Conservation (phyloP, 169 alveolate species). For the Plasmodium relictum region DNA sequence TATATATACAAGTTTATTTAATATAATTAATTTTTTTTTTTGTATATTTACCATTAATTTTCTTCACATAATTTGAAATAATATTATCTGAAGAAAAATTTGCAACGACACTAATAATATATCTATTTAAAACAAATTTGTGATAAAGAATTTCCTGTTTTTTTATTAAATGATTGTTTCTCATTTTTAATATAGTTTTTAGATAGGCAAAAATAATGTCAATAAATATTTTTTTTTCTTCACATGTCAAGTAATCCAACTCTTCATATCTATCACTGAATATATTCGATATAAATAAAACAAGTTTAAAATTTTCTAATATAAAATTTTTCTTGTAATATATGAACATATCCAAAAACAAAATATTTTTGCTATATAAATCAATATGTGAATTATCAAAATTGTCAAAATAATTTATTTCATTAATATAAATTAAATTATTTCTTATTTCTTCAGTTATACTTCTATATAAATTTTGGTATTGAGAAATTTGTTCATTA, state of each 20-base stretch:
- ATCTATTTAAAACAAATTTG: conserved; percentile 66
- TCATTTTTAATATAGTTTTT: conserved; percentile 33
- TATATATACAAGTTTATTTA: not conserved
- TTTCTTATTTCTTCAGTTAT: conserved; percentile 46
- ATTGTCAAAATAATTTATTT: conserved; percentile 59
- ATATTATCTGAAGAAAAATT: conserved; percentile 34
- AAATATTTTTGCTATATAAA: conserved; percentile 32
- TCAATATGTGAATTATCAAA: conserved; percentile 25
- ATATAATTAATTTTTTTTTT: not conserved
- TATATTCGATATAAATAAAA: conserved; percentile 73
- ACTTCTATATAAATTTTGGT: conserved; percentile 40
- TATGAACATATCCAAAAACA: conserved; percentile 64
- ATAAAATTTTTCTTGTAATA: conserved; percentile 46
- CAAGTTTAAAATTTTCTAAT: conserved; percentile 66
- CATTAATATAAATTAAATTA: conserved; percentile 46
- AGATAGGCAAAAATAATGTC: conserved; percentile 44
- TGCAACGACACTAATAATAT: conserved; percentile 68
- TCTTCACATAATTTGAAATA: conserved; percentile 37
- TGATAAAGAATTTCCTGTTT: conserved; percentile 66
- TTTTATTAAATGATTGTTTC: conserved; percentile 43
- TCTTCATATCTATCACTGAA: conserved; percentile 70
- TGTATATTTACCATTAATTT: conserved; percentile 37
- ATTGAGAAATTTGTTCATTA: conserved; percentile 28
- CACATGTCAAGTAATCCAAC: conserved; percentile 39
- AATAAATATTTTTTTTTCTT: conserved; percentile 59